A percentile compares a stretch with the other conserved stretches of the same genome.
Conservation (phyloP, 2,329 filamentous ascomycete genomes). For the Hypoxylon sp. region DNA sequence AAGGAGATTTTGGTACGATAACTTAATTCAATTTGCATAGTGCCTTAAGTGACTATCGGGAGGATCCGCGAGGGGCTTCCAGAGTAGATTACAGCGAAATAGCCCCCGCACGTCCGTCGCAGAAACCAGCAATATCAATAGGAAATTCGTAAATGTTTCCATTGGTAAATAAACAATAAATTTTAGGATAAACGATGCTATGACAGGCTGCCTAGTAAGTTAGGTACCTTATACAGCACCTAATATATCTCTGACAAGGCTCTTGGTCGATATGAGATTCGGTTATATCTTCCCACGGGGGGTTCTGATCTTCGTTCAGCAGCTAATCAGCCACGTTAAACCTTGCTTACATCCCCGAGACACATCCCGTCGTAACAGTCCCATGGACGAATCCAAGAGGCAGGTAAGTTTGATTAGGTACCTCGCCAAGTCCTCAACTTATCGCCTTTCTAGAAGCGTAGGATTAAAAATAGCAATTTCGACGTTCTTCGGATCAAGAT, state of each 20-base stretch:
- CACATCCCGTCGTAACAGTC: slow-evolving; percentile 1
- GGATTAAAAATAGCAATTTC: slow-evolving; percentile 3
- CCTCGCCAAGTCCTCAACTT: neutral
- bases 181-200: neutral
- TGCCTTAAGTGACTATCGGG: no score
- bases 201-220: no score
- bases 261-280: neutral
- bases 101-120: neutral
- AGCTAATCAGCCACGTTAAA: neutral
- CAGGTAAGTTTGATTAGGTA: neutral
- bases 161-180: neutral
- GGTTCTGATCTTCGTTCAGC: neutral
- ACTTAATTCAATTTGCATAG: no score
- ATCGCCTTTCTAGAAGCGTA: neutral
- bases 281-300: neutral
- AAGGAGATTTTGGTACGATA: no score
- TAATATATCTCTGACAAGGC: neutral
- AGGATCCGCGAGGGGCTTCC: no score
- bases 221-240: neutral
- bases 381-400: neutral
- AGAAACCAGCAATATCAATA: neutral
- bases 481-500: neutral
- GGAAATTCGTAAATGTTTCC: neutral
- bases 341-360: slow-evolving; percentile 13
- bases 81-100: no score